Conservation (phyloP, 1,139 yeast species). For the Candida albicans region DNA sequence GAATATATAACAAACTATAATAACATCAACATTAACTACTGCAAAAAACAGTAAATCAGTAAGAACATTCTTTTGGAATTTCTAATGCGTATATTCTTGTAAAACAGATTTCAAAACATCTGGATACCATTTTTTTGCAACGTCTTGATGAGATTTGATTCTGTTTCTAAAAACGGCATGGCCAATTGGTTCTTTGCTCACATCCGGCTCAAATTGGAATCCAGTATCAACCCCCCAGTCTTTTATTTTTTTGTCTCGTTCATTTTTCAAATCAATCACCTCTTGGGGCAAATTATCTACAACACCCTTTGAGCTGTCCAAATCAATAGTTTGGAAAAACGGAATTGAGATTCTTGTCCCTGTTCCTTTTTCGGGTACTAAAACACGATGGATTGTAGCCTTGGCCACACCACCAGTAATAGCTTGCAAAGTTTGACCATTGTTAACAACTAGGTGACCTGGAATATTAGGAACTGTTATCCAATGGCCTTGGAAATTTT, state of each 20-base stretch:
- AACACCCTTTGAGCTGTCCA: constrained; percentile 41
- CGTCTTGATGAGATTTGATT: constrained; percentile 67
- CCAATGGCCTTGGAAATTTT: constrained; percentile 66
- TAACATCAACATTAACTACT: no score
- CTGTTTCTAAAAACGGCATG: constrained; percentile 63
- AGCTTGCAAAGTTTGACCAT: constrained; percentile 56
- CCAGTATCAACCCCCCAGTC: constrained; percentile 49
- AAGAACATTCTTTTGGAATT: not conserved
- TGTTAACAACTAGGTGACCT: constrained; percentile 50
- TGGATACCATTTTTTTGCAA: constrained; percentile 65
- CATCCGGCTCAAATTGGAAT: constrained; percentile 49
- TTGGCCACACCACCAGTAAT: constrained; percentile 54
- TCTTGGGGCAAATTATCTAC: constrained; percentile 33
- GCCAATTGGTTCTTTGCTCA: constrained; percentile 51
- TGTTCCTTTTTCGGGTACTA: constrained; percentile 52
- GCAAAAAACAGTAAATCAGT: no score
- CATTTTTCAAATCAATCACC: constrained; percentile 30
- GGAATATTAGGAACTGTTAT: constrained; percentile 48
- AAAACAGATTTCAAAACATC: constrained; percentile 39
- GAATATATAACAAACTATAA: no score
- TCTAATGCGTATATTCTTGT: constrained; percentile 14
- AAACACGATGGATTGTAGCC: constrained; percentile 69
- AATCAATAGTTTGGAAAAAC: constrained; percentile 54
- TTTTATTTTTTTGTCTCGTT: constrained; percentile 39
- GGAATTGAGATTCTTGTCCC: constrained; percentile 57